phyloP scores from a whole-genome alignment of 345 rosid genomes.

The Aquilaria sinensis region DNA sequence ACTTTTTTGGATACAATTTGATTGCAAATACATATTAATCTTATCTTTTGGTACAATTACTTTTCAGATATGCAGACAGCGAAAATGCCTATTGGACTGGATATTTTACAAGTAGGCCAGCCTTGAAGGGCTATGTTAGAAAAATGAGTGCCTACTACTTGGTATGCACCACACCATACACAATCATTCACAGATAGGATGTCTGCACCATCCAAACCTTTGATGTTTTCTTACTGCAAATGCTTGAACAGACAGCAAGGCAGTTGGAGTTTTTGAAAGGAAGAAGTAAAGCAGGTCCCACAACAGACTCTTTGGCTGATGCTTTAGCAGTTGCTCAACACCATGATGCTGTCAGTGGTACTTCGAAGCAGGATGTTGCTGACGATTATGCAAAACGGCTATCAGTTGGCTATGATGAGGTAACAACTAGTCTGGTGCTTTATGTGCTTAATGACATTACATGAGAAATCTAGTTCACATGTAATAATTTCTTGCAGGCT shows the following conservation, averaged over 20 bases:
- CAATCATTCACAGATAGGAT: neutral
- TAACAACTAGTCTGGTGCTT: constrained; percentile 5
- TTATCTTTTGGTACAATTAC: neutral
- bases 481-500: constrained; percentile 21
- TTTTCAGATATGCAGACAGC: constrained; percentile 34
- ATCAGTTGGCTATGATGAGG: constrained; percentile 34
- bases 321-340: constrained; percentile 37
- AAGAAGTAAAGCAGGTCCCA: constrained; percentile 24
- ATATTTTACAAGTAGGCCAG: constrained; percentile 39
- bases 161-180: constrained; percentile 16
- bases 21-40: neutral
- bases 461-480: neutral
- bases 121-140: constrained; percentile 32
- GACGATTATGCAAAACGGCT: constrained; percentile 33
- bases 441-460: constrained; percentile 1
- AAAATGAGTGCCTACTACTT: constrained; percentile 33
- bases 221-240: constrained; percentile 5
- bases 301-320: constrained; percentile 32
- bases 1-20: neutral
- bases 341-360: constrained; percentile 40
- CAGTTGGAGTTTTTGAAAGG: constrained; percentile 36
- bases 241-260: constrained; percentile 30
- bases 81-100: constrained; percentile 45
- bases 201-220: neutral
- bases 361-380: constrained; percentile 38